phyloP scores from a whole-genome alignment of 768 basidiomycete genomes.

The Arthromyces matolae region DNA sequence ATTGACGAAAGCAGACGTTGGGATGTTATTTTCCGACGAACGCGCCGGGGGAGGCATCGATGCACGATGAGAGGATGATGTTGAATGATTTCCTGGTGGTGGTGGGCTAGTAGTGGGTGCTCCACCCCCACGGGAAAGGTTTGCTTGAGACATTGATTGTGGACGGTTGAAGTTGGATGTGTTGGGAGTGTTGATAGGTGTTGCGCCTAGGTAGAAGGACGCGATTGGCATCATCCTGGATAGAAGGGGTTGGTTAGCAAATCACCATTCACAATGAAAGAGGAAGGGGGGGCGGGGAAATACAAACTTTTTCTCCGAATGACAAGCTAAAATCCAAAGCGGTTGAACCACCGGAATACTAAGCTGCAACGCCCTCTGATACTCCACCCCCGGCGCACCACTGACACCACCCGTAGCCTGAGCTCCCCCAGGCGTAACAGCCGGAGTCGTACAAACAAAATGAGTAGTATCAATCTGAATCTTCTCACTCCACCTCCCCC shows the following conservation, averaged over 20 bases:
- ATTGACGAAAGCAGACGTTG: constrained; percentile 38
- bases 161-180: constrained; percentile 49
- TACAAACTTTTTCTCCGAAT: constrained; percentile 76
- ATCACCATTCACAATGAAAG: too few species aligned
- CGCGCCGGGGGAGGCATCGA: constrained; percentile 65
- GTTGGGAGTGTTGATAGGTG: constrained; percentile 40
- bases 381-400: constrained; percentile 76
- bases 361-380: constrained; percentile 90
- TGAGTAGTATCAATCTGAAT: constrained; percentile 99
- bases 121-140: constrained; percentile 45
- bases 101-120: constrained; percentile 37
- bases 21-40: constrained; percentile 35
- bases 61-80: constrained; percentile 46
- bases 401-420: constrained; percentile 48
- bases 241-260: too few species aligned
- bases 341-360: constrained; percentile 95
- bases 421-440: constrained; percentile 57
- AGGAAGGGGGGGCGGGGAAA: too few species aligned
- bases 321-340: constrained; percentile 91
- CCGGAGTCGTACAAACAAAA: constrained; percentile 93
- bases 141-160: constrained; percentile 75
- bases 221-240: constrained; percentile 84
- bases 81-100: constrained; percentile 29
- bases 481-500: constrained; percentile 84
- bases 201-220: constrained; percentile 74